Percentiles rank a stretch among this genome's conserved stretches.
Conservation (phyloP, 2,329 filamentous ascomycete genomes). For the Hymenoscyphus linearis region DNA sequence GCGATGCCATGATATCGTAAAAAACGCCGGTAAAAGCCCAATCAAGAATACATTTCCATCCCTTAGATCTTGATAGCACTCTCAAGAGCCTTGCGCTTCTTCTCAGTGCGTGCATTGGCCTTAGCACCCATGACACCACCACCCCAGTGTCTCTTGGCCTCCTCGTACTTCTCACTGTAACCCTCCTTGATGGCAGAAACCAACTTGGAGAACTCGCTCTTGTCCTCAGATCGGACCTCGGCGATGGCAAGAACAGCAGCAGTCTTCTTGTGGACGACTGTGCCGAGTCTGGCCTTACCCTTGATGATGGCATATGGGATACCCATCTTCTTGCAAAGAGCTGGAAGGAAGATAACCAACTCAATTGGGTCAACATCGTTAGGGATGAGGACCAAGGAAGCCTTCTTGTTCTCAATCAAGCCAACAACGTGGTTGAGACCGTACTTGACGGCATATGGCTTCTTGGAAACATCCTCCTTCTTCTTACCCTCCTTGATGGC, state of each 20-base stretch:
- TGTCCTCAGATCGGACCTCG: conserved; percentile 97
- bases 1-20: conserved; percentile 32
- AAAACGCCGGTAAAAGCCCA: conserved; percentile 26
- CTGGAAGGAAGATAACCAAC: conserved; percentile 97
- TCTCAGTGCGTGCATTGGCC: conserved; percentile 66
- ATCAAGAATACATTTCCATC: conserved; percentile 20
- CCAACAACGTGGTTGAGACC: conserved; percentile 99
- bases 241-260: conserved; percentile 93
- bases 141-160: conserved; percentile 89
- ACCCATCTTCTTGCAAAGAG: conserved; percentile 99
- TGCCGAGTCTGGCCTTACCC: conserved; percentile 98
- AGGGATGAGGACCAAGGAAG: conserved; percentile 92
- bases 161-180: conserved; percentile 93
- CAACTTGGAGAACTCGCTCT: conserved; percentile 96
- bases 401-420: conserved; percentile 99
- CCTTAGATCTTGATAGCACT: conserved; percentile 96
- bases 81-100: conserved; percentile 82
- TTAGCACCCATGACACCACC: conserved; percentile 99
- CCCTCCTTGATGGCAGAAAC: conserved; percentile 95
- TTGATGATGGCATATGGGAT: conserved; percentile 98
- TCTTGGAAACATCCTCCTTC: conserved; percentile 99
- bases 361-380: conserved; percentile 99
- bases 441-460: conserved; percentile 99
- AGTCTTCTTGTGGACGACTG: conserved; percentile 99
- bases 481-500: conserved; percentile 99